Base-by-base conservation (phyloP, 805 yeast genomes). In the Yarrowia keelungensis region DNA sequence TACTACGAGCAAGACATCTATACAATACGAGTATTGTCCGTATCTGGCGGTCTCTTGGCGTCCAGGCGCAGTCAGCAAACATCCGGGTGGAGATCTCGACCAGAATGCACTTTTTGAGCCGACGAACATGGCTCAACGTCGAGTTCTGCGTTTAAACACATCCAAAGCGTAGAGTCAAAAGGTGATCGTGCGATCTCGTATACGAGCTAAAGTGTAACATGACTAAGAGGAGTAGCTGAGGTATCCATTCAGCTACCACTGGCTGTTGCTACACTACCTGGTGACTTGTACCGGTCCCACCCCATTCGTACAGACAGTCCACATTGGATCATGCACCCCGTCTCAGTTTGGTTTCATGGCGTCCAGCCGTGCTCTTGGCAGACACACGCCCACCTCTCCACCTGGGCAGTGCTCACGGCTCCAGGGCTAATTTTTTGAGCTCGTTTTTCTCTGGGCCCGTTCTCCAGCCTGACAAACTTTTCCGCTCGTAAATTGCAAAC, bases 321-420 rank as follows among this genome's bases (percentile, higher is more conserved):
- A 26, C 32, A 26, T 26, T 26, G 7, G 32, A 26, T 26, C 26
- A 43, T 16, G 47, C 47, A 43, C 5, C 47, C n/a, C 15, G 19
- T 32, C 54, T n/a, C 35, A 14, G 58, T 51, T 51, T 51, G 43
- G 58, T 51, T 51, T 51, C 56, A 38, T 5, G 10, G 9, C 43
- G 1, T 8, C 19, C 59, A 19, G 45, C 59, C 59, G 45, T 53
- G 11, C 2, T 53, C 45, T 53, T 53, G 59, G 45, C 43, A 39
- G 8, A 36, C 14, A 9, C 14, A 38, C 8, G 42, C 58, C 58
- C 43, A 38, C 58, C 32, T 12, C 43, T 51, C 58, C 45, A 19
- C 45, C 45, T 5, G 59, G 59, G 59, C 59, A 53, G 59, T 53
- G 59, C 59, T 9, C 16, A 38, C n/a, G 58, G 32, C 58, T 50